Base-by-base conservation (phyloP, 805 yeast genomes). In the Saturnispora silvae region DNA sequence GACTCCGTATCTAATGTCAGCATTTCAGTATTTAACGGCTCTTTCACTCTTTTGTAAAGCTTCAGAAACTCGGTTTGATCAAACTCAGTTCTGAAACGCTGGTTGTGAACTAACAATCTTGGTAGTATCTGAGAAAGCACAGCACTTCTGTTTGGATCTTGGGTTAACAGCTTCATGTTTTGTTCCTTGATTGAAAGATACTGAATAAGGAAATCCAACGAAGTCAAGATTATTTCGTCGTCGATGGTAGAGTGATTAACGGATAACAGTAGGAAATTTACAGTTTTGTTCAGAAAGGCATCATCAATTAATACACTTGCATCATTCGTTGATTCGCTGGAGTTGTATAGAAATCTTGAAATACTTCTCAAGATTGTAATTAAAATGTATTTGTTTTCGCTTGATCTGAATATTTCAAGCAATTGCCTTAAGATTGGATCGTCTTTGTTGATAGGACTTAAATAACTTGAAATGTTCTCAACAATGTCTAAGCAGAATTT, bases 131-230 rank as follows among this genome's bases (percentile, higher is more conserved):
- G 65, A 40, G 68, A 63, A 36, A 83, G 56, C 6, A 75, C 64
- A 17, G 71, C 65, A 38, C 68, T 62, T 52, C 78, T 67, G 8
- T 63, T 57, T 17, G 63, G 50, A n/a, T 68, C 59, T 22, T 67
- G 60, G 4, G 73, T 52, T 24, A 81, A 60, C 35, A 65, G 67
- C 3, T 69, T 61, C 56, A 84, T 71, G 25, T 64, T 60, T 6
- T 89, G 80, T 26, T 76, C 64, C 19, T 42, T 44, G 18, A 41
- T 45, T 11, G 46, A 41, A 44, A 80, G 64, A 50, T 74, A 87
- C 57, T 84, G 94, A 50, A 83, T 83, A 23, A 92, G 55, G 53
- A 92, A 81, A 54, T 82, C 95, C 45, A 92, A 65, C 1, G 82
- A 72, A 0, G 94, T 79, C 20, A 77, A 62, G 15, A 75, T 60